Base-by-base conservation (phyloP, 2,329 filamentous ascomycete genomes). In the Pseudohalonectria lignicola region DNA sequence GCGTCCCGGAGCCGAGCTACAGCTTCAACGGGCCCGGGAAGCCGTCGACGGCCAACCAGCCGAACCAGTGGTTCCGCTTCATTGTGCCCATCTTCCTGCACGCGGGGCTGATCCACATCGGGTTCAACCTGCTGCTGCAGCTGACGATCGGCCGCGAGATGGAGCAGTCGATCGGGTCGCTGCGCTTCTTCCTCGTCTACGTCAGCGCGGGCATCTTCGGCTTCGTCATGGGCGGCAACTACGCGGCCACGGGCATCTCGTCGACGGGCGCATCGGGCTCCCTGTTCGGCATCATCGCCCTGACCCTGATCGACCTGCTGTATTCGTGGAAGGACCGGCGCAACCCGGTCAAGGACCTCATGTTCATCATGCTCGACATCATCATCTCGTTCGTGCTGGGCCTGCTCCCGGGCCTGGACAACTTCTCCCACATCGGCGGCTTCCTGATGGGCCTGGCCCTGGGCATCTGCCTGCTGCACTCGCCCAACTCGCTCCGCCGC, bases 11-110 rank as follows among this genome's bases (percentile, higher is more conserved):
- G 45, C 82, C 84, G 8, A 53, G 66, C 3, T 70, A 76, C 48
- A 68, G 79, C 16, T n/a, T n/a, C n/a, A n/a, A n/a, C n/a, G n/a
- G n/a, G n/a, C n/a, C n/a, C n/a, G n/a, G n/a, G n/a, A n/a, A n/a
- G n/a, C n/a, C n/a, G n/a, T 66, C 64, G 39, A 54, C 69, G 39
- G 53, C 57, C 20, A 48, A 64, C 39, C 66, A 73, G 49, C 92
- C 92, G 1, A 79, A 96, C 54, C 92, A 98, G 58, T 98, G 92
- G 92, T 98, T 76, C 62, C 83, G 92, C 43, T 96, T 98, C 64
- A 95, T 98, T 53, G 66, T 82, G 2, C 90, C 92, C 29, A 95
- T 98, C 44, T 98, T 98, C 63, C 67, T 98, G 51, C 92, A 98
- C 53, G 87, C 86, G 2, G 92, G 92, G 12, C 63, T 98, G 40